Evolutionary conservation across 495 filamentous ascomycete species (phyloP).

Genomic region (Penicillium flavigenum): DNA sequence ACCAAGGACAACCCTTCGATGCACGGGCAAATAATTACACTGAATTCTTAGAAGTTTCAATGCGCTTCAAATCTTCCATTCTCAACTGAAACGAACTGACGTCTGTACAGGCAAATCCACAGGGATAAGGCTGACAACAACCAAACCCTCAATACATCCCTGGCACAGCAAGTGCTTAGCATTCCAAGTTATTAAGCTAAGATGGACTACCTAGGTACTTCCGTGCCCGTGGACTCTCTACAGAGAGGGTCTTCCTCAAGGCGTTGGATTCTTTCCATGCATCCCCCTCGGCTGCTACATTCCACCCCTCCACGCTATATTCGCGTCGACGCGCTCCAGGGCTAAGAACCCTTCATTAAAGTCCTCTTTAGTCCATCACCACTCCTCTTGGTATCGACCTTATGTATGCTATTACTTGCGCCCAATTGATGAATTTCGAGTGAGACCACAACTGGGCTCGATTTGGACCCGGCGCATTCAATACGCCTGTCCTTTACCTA

Average conservation of each 20-base stretch:
- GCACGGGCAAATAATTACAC: conserved; percentile 5
- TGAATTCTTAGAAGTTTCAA: conserved; percentile 9
- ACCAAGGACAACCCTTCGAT: conserved; percentile 10
- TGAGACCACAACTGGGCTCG: conserved; percentile 10
- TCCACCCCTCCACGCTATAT: conserved; percentile 34
- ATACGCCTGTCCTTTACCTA: not conserved
- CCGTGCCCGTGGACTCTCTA: not conserved
- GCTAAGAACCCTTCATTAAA: conserved; percentile 15
- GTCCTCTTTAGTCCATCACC: conserved; percentile 22
- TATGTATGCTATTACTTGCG: conserved; percentile 8
- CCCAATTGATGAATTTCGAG: conserved; percentile 13
- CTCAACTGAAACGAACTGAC: conserved; percentile 20
- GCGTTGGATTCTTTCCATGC: conserved; percentile 31
- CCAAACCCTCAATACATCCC: conserved; percentile 13
- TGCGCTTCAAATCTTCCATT: conserved; percentile 16
- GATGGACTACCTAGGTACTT: not conserved
- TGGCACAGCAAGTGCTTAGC: conserved; percentile 10
- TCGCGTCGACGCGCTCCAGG: conserved; percentile 34
- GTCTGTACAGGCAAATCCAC: conserved; percentile 13
- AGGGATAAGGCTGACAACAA: conserved; percentile 18
- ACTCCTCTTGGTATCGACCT: conserved; percentile 1
- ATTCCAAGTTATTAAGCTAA: conserved; percentile 24
- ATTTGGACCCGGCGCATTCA: conserved; percentile 12
- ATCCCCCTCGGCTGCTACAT: conserved; percentile 31
- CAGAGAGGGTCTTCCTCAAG: conserved; percentile 11